A percentile compares a stretch with the other conserved stretches of the same genome.
Evolutionary conservation across 208 protist genomes (phyloP).

Genomic region (Polymyxa betae): DNA sequence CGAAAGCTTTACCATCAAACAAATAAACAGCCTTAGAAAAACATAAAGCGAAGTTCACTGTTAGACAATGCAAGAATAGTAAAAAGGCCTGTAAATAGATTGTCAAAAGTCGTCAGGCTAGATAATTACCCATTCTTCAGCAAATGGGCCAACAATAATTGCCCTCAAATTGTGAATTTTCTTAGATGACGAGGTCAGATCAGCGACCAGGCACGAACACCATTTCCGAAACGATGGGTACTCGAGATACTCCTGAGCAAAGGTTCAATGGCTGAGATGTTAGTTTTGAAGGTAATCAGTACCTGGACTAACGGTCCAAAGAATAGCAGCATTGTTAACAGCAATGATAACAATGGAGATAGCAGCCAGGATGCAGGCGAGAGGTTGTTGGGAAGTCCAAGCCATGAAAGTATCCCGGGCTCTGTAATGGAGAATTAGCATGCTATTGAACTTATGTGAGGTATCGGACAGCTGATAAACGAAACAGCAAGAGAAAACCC

Average conservation of each 20-base stretch:
- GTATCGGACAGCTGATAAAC: no score
- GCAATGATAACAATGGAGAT: not conserved
- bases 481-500: no score
- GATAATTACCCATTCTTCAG: not conserved
- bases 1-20: no score
- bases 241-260: not conserved
- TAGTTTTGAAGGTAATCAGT: not conserved
- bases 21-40: no score
- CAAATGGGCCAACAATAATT: not conserved
- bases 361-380: not conserved
- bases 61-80: no score
- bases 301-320: not conserved
- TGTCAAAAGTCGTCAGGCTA: no score
- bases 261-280: not conserved
- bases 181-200: not conserved
- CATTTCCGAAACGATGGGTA: not conserved
- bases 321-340: not conserved
- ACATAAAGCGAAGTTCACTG: no score
- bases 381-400: no score
- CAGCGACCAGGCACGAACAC: not conserved
- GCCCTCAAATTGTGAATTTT: not conserved
- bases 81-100: no score
- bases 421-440: no score
- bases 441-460: no score
- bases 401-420: no score